Conservation (phyloP, 2,329 filamentous ascomycete genomes). For the Aspergillus pseudotamarii region DNA sequence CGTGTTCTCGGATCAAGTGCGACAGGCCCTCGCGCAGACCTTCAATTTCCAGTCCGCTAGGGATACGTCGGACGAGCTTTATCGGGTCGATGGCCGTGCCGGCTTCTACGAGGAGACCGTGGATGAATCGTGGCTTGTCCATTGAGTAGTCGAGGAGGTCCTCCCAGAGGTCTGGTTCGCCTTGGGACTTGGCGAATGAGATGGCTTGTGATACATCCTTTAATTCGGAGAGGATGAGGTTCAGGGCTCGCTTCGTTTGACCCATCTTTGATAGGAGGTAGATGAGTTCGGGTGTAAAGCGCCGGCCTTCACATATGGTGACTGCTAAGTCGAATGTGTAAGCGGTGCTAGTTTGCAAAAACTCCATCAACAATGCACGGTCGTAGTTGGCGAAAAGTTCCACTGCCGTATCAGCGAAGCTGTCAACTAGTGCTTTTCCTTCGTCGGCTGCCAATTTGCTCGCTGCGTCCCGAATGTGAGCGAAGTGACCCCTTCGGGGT, state of each 20-base stretch:
- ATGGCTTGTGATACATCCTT: conserved; percentile 91
- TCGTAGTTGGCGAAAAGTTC: conserved; percentile 85
- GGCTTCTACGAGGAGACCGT: conserved; percentile 87
- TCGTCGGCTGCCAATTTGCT: conserved; percentile 56
- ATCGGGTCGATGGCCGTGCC: conserved; percentile 94
- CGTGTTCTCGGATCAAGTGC: conserved; percentile 92
- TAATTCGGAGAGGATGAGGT: conserved; percentile 90
- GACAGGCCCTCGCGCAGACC: conserved; percentile 85
- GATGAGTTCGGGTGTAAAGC: conserved; percentile 90
- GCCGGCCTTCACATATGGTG: conserved; percentile 74
- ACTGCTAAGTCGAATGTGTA: conserved; percentile 80
- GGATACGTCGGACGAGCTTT: conserved; percentile 84
- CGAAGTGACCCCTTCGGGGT: conserved; percentile 38
- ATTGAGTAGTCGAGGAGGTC: conserved; percentile 94
- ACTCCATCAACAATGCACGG: conserved; percentile 78
- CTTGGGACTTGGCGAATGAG: conserved; percentile 88
- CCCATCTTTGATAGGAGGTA: conserved; percentile 95
- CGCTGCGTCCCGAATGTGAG: conserved; percentile 43
- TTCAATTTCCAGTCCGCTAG: conserved; percentile 88
- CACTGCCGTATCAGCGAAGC: conserved; percentile 84
- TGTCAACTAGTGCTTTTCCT: conserved; percentile 73
- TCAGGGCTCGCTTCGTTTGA: conserved; percentile 86
- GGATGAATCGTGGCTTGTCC: conserved; percentile 95
- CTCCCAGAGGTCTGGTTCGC: conserved; percentile 91
- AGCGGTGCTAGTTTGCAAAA: conserved; percentile 78